A percentile compares a stretch with the other conserved stretches of the same genome.
These are phyloP conservation scores for Debaryomyces singareniensis DNA, from an alignment of 1,139 yeast species.

Conservation along the genomic window DNA sequence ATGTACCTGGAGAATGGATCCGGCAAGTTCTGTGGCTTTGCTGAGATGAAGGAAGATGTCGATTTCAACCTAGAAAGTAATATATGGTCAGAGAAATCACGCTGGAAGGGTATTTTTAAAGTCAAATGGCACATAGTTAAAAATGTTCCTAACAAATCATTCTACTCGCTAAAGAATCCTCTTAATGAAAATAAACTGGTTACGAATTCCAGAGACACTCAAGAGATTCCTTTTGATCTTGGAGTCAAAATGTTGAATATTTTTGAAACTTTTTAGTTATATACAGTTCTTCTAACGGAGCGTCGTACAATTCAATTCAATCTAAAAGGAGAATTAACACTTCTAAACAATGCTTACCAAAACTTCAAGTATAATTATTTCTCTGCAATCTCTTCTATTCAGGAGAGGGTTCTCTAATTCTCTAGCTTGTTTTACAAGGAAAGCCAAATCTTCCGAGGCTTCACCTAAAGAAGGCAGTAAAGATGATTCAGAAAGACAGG, in stretches of 20 bases:
- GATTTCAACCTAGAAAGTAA: slow-evolving; percentile 30
- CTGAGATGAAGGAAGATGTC: slow-evolving; percentile 43
- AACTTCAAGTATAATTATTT: neutral
- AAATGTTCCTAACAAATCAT: slow-evolving; percentile 43
- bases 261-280: slow-evolving; percentile 23
- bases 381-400: neutral
- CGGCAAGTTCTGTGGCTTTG: slow-evolving; percentile 59
- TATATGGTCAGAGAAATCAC: slow-evolving; percentile 43
- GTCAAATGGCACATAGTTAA: slow-evolving; percentile 48
- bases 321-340: too few species aligned
- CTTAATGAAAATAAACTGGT: slow-evolving; percentile 47
- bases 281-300: too few species aligned
- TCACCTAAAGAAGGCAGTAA: too few species aligned
- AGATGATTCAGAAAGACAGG: slow-evolving; percentile 6
- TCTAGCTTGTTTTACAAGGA: too few species aligned
- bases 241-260: slow-evolving; percentile 46
- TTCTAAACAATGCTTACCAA: too few species aligned
- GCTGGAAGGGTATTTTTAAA: slow-evolving; percentile 48
- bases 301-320: too few species aligned
- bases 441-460: too few species aligned
- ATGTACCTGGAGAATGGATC: slow-evolving; percentile 57
- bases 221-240: slow-evolving; percentile 38
- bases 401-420: too few species aligned
- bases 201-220: slow-evolving; percentile 57
- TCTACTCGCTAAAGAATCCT: slow-evolving; percentile 39